Evolutionary conservation across 2,329 filamentous ascomycete species (phyloP).

Genomic region (Rachicladosporium sp.): DNA sequence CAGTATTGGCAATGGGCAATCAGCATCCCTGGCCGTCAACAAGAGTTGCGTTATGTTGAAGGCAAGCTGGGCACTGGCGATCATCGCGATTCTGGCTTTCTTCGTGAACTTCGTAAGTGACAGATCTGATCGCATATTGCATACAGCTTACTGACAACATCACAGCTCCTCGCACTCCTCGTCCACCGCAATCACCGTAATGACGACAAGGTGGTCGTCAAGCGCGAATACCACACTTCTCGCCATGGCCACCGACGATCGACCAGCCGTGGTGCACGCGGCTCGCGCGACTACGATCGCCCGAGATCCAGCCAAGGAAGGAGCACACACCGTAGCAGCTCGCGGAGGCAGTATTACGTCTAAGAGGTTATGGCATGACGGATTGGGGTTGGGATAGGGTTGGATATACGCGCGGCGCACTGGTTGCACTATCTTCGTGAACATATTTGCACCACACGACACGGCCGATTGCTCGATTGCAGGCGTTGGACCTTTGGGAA

Average conservation of each 20-base stretch:
- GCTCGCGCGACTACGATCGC: constrained; percentile 9
- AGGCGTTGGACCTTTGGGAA: no score
- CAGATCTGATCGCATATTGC: background rate
- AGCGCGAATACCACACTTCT: constrained; percentile 38
- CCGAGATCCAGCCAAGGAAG: no score
- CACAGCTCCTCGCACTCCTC: constrained; percentile 49
- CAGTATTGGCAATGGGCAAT: constrained; percentile 16
- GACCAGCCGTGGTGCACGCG: constrained; percentile 16
- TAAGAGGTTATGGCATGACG: no score
- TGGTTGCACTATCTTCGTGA: no score
- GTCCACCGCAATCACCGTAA: constrained; percentile 33
- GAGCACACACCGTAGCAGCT: no score
- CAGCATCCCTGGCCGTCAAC: constrained; percentile 43
- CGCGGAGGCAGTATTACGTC: no score
- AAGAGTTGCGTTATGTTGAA: constrained; percentile 89
- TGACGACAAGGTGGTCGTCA: constrained; percentile 40
- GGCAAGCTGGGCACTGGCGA: constrained; percentile 75
- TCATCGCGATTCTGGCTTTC: constrained; percentile 78
- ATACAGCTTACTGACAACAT: background rate
- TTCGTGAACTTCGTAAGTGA: constrained; percentile 54
- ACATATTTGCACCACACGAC: no score
- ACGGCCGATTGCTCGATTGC: no score
- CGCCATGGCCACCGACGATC: constrained; percentile 31
- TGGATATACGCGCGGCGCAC: no score
- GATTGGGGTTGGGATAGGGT: no score